Evolutionary conservation across 2,329 filamentous ascomycete genomes (phyloP).

Genomic region (Lithohypha guttulata): DNA sequence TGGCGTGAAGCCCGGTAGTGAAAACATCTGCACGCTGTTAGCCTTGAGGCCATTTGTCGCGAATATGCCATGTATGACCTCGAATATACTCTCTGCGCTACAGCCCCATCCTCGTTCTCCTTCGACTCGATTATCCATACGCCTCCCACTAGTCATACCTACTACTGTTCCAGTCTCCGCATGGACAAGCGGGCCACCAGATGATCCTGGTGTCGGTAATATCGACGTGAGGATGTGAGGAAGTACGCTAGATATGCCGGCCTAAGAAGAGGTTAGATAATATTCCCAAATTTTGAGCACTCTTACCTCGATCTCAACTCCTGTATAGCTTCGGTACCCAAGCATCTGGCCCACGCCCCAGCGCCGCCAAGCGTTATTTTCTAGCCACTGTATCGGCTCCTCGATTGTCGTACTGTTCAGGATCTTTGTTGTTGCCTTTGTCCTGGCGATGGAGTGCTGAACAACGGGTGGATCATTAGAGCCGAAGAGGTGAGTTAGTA

Average conservation of each 20-base stretch:
- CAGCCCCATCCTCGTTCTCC: constrained; percentile 9
- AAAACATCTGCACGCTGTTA: constrained; percentile 5
- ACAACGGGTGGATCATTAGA: constrained; percentile 3
- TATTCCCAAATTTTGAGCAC: too few relatives aligned
- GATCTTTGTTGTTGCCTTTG: neutral
- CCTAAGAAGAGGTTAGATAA: too few relatives aligned
- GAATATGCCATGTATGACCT: neutral
- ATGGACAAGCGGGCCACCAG: constrained; percentile 6
- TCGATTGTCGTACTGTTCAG: neutral
- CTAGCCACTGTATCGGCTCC: constrained; percentile 4
- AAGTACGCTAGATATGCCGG: constrained; percentile 4
- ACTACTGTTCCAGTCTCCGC: constrained; percentile 6
- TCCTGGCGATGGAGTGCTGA: constrained; percentile 3
- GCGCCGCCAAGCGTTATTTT: constrained; percentile 4
- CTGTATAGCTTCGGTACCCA: constrained; percentile 9
- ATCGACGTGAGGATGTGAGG: constrained; percentile 8
- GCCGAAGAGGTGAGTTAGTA: constrained; percentile 8
- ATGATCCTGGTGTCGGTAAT: constrained; percentile 8
- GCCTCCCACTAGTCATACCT: constrained; percentile 8
- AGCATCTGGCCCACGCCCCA: constrained; percentile 8
- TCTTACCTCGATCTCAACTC: constrained; percentile 5
- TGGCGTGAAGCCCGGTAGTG: constrained; percentile 5
- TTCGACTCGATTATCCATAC: constrained; percentile 9
- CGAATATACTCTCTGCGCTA: constrained; percentile 8
- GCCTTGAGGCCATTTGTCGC: neutral